Base-by-base conservation (phyloP, 140 eudicot species). In the Oenanthe javanica region DNA sequence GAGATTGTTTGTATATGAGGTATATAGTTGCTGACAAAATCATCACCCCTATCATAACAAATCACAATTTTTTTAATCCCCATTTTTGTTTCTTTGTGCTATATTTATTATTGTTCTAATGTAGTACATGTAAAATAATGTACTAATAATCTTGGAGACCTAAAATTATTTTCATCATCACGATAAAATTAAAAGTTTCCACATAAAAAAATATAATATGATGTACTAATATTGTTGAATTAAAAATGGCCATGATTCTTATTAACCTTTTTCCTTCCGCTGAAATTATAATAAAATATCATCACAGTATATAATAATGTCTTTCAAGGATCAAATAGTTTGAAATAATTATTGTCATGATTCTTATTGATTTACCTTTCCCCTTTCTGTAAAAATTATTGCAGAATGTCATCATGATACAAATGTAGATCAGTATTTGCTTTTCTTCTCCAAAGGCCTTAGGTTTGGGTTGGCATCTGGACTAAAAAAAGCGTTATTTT, bases 1-100 rank as follows among this genome's bases (percentile, higher is more conserved):
- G 99, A 72, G 97, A 95, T 85, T 95, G 97, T 82, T 90, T 92
- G 79, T 89, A 86, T 81, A 95, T 92, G 99, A 92, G 99, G 99
- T 95, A 86, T 76, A 13, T 51, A 23, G 2, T 5, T 0, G 5
- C 36, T 61, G 38, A 23, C 15, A 9, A 59, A 59, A 21, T 61
- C 15, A 23, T n/a, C 36, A 61, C 9, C 38, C 70, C 70, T 61
- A 31, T 23, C 15, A 23, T 23, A 61, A 59, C 6, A 7, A 1
- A n/a, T 9, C 2, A n/a, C 67, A 59, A 6, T n/a, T n/a, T 61
- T n/a, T 61, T 61, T 5, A n/a, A 21, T 7, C 23, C 14, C 23
- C 15, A 61, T n/a, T n/a, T n/a, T n/a, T 61, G 70, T 61, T n/a
- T 61, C 25, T 4, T 23, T 61, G 38, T n/a, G 70, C 15, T 61